Evolutionary conservation across 495 filamentous ascomycete species (phyloP), one percentile per base, ranked within the genome.

Genomic region (Podospora fimiseda): DNA sequence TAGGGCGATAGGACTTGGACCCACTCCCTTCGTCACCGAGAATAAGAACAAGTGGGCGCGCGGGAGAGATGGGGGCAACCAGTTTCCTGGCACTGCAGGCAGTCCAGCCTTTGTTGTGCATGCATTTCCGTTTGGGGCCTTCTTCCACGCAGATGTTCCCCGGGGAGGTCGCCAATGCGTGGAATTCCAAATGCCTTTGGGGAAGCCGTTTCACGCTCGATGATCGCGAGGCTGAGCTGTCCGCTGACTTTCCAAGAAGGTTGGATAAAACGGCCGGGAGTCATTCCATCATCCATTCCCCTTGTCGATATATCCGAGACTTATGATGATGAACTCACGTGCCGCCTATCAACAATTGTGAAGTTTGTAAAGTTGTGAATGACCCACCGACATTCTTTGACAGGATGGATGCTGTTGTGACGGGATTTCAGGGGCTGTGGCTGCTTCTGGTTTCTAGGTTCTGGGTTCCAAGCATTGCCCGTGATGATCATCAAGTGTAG

Each of bases 151-250:
- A n/a, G 3, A 18, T 22, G 19, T 23, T 16, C 22, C 22, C n/a
- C 24, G 21, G 43, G 48, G 53, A 56, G 53, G 53, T 46, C 33
- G 48, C 49, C 55, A 52, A 49, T 45, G 7, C 43, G 24, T 22
- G n/a, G n/a, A n/a, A 15, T 20, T 7, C 24, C 18, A 23, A 13
- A 45, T 47, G 39, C 39, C 39, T n/a, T n/a, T n/a, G n/a, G n/a
- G n/a, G n/a, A n/a, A n/a, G 33, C 43, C 14, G 42, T 56, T 51
- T 47, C 33, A 56, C 9, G 30, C 49, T 22, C 9, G 53, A 48
- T 39, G 42, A 51, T 52, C 48, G 38, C 33, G 43, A 52, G 49
- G 55, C 48, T 49, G 41, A 46, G 44, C 9, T 20, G 23, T 18
- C 23, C 33, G 14, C 23, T 21, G 3, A 18, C 39, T 23, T 47